Evolutionary conservation across 192 early-diverging fungal species (phyloP), one percentile per base, ranked within the genome.

Genomic region (Umbelopsis ramanniana): DNA sequence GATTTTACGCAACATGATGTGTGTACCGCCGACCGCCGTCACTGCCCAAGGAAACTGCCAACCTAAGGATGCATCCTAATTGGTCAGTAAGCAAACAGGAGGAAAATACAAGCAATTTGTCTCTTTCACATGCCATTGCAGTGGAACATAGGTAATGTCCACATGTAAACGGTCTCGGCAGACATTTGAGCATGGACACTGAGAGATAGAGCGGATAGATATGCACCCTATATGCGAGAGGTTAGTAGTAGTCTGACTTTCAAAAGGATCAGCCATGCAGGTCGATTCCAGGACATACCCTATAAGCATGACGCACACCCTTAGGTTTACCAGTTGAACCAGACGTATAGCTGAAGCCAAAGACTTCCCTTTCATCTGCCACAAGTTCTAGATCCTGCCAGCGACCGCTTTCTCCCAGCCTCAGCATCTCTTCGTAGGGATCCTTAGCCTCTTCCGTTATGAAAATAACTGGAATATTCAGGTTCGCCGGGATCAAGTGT

Each of bases 301-400:
- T 78, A 70, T 89, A 85, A 26, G 82, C 80, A 29, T 80, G 83
- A 33, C 82, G 68, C 4, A 88, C 83, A 10, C 86, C 86, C 63
- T 89, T 89, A 33, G 86, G 88, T 26, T 78, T 74, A 17, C 88
- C 88, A 2, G 88, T 89, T 2, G 86, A 85, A 5, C 88, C 88
- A 26, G 81, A 83, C 3, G 88, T 89, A 66, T 88, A 89, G 55
- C 83, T 85, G 26, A 89, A 79, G 3, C 87, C 83, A 40, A 89
- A 73, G 2, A 70, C 70, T 2, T 79, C 85, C 17, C 75, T 66
- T 55, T 89, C 88, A 69, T 80, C 75, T 24, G 84, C 75, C 0
- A 82, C 63, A 9, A 83, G 80, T 22, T 82, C 82, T 17, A 88
- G 74, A 2, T 83, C 79, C 2, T 70, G 60, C 84, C 84, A 88